Percentiles rank a stretch among this genome's conserved stretches.
Conservation (phyloP, 768 basidiomycete species). For the Royoungia palumana region DNA sequence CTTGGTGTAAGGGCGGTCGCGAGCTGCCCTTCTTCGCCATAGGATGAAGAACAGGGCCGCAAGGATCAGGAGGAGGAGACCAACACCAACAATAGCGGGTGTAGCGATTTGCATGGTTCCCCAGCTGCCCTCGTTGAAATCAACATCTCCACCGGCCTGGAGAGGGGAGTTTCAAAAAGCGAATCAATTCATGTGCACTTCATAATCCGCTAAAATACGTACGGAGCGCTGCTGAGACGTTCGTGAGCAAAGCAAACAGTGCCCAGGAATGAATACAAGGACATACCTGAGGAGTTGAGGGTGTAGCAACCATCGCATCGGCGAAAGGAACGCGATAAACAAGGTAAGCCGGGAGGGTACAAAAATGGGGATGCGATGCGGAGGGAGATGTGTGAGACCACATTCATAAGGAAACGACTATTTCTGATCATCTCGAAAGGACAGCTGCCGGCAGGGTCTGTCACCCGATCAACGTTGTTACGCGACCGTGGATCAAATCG, state of each 20-base stretch:
- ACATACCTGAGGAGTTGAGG: slow-evolving; percentile 14
- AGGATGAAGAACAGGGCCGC: slow-evolving; percentile 22
- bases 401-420: slow-evolving; percentile 15
- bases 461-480: slow-evolving; percentile 13
- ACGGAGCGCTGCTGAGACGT: slow-evolving; percentile 20
- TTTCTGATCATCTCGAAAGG: slow-evolving; percentile 10
- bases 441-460: slow-evolving; percentile 11
- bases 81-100: slow-evolving; percentile 34
- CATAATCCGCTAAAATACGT: slow-evolving; percentile 1
- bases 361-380: slow-evolving; percentile 15
- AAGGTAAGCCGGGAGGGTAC: background rate
- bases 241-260: slow-evolving; percentile 1
- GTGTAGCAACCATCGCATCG: slow-evolving; percentile 22
- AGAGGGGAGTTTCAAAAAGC: background rate
- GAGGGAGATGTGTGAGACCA: slow-evolving; percentile 4
- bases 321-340: background rate
- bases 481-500: background rate
- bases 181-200: background rate
- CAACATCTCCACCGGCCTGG: slow-evolving; percentile 17
- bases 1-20: slow-evolving; percentile 2
- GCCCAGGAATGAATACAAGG: background rate
- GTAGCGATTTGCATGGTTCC: slow-evolving; percentile 31
- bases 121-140: slow-evolving; percentile 13
- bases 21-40: slow-evolving; percentile 19
- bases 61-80: slow-evolving; percentile 26